These are phyloP conservation scores for Ophiostoma perfectum DNA, from an alignment of 2,329 filamentous ascomycete genomes.

Conservation along the genomic window DNA sequence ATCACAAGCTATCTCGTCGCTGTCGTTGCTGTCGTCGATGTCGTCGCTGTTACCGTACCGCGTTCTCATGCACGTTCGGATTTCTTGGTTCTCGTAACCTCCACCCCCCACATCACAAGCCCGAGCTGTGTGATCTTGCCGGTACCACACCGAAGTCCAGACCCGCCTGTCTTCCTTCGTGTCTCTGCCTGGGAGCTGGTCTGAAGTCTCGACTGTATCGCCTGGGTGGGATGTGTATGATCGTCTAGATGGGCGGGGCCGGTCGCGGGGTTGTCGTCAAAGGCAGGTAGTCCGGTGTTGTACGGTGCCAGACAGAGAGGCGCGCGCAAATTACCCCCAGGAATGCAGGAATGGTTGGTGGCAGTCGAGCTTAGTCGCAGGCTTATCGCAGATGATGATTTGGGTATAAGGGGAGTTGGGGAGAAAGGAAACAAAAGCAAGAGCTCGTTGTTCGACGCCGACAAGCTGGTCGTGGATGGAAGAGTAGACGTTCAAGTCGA, in stretches of 20 bases:
- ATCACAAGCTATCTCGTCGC: not conserved
- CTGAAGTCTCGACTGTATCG: too few relatives aligned
- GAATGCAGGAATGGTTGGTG: not conserved
- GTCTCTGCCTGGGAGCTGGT: not conserved
- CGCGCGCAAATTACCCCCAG: too few relatives aligned
- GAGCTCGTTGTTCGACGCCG: slow-evolving; percentile 6
- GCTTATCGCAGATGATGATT: not conserved
- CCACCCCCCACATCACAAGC: slow-evolving; percentile 44
- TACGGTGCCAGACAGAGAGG: too few relatives aligned
- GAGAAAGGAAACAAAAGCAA: slow-evolving; percentile 1
- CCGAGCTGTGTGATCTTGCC: slow-evolving; percentile 32
- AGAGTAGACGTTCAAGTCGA: not conserved
- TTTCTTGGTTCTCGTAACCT: slow-evolving; percentile 28
- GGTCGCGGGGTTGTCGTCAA: not conserved
- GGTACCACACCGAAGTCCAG: slow-evolving; percentile 24
- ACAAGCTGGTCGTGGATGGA: not conserved
- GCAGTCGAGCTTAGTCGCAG: not conserved
- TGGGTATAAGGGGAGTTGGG: not conserved
- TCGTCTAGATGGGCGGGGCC: not conserved
- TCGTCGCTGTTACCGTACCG: not conserved
- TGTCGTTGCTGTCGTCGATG: not conserved
- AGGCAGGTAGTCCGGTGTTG: not conserved
- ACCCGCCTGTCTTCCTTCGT: not conserved
- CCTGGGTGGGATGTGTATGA: not conserved
- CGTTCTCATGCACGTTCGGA: not conserved